A percentile compares a stretch with the other conserved stretches of the same genome.
phyloP scores from a whole-genome alignment of 192 early-diverging fungal genomes.

The Rhizoclosmatium globosum region DNA sequence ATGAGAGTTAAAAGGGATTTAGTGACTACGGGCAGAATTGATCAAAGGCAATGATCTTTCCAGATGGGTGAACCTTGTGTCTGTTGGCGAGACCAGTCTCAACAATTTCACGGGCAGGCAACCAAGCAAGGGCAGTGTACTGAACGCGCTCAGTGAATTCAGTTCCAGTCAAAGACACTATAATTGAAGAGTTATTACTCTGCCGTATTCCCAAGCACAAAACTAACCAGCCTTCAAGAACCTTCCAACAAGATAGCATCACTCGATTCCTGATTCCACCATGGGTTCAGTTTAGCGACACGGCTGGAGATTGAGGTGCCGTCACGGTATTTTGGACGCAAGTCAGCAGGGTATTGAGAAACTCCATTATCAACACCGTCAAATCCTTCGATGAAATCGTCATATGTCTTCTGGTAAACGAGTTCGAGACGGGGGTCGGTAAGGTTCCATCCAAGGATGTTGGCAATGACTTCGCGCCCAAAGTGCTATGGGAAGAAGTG shows the following conservation, averaged over 20 bases:
- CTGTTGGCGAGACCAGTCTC: slow-evolving; percentile 68
- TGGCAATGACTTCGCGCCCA: slow-evolving; percentile 81
- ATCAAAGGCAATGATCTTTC: slow-evolving; percentile 84
- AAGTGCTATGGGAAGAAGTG: slow-evolving; percentile 66
- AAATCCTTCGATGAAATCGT: slow-evolving; percentile 58
- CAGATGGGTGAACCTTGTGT: slow-evolving; percentile 70
- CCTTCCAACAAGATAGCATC: slow-evolving; percentile 77
- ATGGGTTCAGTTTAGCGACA: slow-evolving; percentile 88
- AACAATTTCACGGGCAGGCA: slow-evolving; percentile 89
- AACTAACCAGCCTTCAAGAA: slow-evolving; percentile 56
- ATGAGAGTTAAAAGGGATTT: not conserved
- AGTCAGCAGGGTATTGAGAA: slow-evolving; percentile 79
- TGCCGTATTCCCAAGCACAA: not conserved
- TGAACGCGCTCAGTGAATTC: slow-evolving; percentile 75
- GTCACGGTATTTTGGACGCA: slow-evolving; percentile 85
- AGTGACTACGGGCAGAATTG: slow-evolving; percentile 71
- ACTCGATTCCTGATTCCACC: slow-evolving; percentile 83
- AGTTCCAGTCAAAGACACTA: slow-evolving; percentile 77
- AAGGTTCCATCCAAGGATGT: slow-evolving; percentile 56
- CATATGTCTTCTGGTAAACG: slow-evolving; percentile 86
- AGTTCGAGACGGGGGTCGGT: slow-evolving; percentile 66
- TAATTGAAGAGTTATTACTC: not conserved
- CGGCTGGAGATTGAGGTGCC: slow-evolving; percentile 81
- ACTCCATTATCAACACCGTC: slow-evolving; percentile 91
- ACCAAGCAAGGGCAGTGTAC: slow-evolving; percentile 81